These are phyloP conservation scores for Penicillium occitanis DNA, from an alignment of 2,329 filamentous ascomycete species.

Conservation along the genomic window DNA sequence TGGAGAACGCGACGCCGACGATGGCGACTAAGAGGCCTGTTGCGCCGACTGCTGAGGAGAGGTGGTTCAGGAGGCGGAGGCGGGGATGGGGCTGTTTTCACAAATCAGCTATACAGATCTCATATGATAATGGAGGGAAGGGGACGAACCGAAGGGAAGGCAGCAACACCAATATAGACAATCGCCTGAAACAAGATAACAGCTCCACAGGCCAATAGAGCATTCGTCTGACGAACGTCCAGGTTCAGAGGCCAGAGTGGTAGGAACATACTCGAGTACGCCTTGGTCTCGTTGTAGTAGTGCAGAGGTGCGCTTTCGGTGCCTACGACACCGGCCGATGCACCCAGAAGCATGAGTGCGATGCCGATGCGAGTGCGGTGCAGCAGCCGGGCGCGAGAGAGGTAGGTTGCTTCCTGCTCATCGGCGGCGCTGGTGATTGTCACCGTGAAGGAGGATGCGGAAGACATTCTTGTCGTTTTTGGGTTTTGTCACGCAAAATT, in stretches of 20 bases:
- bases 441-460: slow-evolving; percentile 29
- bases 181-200: slow-evolving; percentile 36
- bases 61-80: slow-evolving; percentile 36
- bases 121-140: not conserved
- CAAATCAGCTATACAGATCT: not conserved
- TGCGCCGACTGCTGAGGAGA: slow-evolving; percentile 35
- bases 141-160: slow-evolving; percentile 37
- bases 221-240: slow-evolving; percentile 42
- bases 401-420: slow-evolving; percentile 38
- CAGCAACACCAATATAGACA: slow-evolving; percentile 34
- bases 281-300: slow-evolving; percentile 40
- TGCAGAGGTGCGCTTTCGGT: slow-evolving; percentile 42
- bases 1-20: slow-evolving; percentile 33
- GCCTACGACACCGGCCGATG: slow-evolving; percentile 34
- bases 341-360: slow-evolving; percentile 32
- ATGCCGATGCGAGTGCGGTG: slow-evolving; percentile 38
- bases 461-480: slow-evolving; percentile 27
- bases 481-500: not conserved
- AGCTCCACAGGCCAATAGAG: slow-evolving; percentile 38
- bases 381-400: slow-evolving; percentile 35
- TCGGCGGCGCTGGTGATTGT: slow-evolving; percentile 37
- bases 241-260: slow-evolving; percentile 46
- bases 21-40: slow-evolving; percentile 40
- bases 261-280: slow-evolving; percentile 35
- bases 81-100: slow-evolving; percentile 36